These are phyloP conservation scores for Backusella australiensis DNA, from an alignment of 192 early-diverging fungal genomes.

Conservation along the genomic window DNA sequence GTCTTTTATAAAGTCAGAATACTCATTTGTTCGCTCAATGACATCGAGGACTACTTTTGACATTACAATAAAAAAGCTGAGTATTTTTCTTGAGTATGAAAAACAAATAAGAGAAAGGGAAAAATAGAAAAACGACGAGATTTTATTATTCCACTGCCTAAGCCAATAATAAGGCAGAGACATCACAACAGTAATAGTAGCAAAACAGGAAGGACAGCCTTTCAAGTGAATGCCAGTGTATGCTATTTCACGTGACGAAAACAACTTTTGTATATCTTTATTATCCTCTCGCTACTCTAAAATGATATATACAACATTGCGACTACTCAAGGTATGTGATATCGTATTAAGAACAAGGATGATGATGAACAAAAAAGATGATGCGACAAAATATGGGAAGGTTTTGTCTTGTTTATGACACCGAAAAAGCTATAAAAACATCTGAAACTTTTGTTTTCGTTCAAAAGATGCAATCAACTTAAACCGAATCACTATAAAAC, in stretches of 20 bases:
- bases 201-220: background rate
- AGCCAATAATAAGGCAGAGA: background rate
- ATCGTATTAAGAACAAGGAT: background rate
- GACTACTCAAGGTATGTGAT: background rate
- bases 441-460: background rate
- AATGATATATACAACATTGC: background rate
- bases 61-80: background rate
- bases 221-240: background rate
- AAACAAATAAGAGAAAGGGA: background rate
- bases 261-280: background rate
- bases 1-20: slow-evolving; percentile 11
- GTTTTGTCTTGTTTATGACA: background rate
- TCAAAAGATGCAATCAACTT: background rate
- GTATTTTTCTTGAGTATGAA: background rate
- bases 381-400: background rate
- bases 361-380: background rate
- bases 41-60: slow-evolving; percentile 15
- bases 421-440: background rate
- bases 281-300: background rate
- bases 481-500: background rate
- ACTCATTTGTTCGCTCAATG: slow-evolving; percentile 17
- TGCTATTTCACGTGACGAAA: background rate
- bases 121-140: background rate
- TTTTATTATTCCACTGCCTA: background rate
- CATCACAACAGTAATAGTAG: background rate